These are phyloP conservation scores for Eucalyptus erythrocorys DNA, from an alignment of 345 rosid genomes.

Conservation along the genomic window DNA sequence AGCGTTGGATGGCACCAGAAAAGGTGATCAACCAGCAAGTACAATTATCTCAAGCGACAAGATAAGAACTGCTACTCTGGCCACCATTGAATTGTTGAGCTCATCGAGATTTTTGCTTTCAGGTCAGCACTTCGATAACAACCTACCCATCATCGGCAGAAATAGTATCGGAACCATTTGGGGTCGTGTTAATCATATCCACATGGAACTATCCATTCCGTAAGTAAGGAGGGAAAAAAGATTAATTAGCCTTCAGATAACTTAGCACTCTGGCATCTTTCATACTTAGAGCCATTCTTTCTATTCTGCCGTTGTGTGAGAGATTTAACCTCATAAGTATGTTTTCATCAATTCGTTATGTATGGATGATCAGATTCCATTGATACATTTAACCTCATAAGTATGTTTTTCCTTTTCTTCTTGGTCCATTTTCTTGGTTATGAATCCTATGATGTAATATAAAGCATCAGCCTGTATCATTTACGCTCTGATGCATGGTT, in stretches of 20 bases:
- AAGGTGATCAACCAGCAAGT: constrained; percentile 20
- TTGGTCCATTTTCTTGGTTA: not conserved
- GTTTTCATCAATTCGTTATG: no score
- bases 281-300: not conserved
- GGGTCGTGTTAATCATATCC: constrained; percentile 70
- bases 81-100: not conserved
- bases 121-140: constrained; percentile 60
- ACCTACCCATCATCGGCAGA: constrained; percentile 79
- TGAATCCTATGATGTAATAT: not conserved
- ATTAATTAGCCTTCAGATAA: not conserved
- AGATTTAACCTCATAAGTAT: not conserved
- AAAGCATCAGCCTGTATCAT: not conserved
- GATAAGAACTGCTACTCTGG: not conserved
- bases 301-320: not conserved
- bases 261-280: not conserved
- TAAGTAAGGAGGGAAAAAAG: constrained; percentile 6
- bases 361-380: no score
- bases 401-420: not conserved
- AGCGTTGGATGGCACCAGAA: constrained; percentile 76
- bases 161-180: constrained; percentile 76
- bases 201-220: constrained; percentile 83
- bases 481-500: not conserved
- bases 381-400: not conserved
- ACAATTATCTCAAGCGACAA: no score
- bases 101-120: not conserved